Evolutionary conservation across 1,284 basidiomycete species (phyloP).

Genomic region (Ceratorhiza oryzae-sativae): DNA sequence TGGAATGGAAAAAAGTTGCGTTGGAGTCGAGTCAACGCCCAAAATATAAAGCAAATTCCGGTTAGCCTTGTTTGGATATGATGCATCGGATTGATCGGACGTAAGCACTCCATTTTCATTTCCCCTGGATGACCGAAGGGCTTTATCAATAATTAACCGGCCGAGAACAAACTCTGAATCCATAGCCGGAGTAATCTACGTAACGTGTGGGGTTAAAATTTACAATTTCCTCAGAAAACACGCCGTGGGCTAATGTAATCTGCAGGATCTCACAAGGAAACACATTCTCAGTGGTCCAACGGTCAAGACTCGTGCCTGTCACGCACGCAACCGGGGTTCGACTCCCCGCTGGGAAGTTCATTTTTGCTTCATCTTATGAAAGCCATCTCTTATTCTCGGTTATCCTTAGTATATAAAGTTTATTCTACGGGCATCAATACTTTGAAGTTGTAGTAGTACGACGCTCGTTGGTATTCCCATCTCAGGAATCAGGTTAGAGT

Average conservation of each 20-base stretch:
- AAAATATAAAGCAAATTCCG: conserved; percentile 39
- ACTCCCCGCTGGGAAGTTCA: conserved; percentile 24
- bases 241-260: too few relatives aligned
- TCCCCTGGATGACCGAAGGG: neutral
- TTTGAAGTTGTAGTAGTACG: too few relatives aligned
- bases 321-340: conserved; percentile 23
- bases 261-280: too few relatives aligned
- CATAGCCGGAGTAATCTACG: neutral
- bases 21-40: conserved; percentile 19
- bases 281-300: conserved; percentile 32
- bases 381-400: too few relatives aligned
- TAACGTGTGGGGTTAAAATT: neutral
- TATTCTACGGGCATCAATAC: too few relatives aligned
- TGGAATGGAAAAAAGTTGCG: conserved; percentile 34
- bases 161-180: neutral
- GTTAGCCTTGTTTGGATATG: conserved; percentile 23
- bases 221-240: too few relatives aligned
- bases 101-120: conserved; percentile 4
- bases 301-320: conserved; percentile 16
- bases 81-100: conserved; percentile 38
- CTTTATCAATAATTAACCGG: neutral
- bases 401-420: too few relatives aligned
- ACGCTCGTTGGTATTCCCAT: too few relatives aligned
- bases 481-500: too few relatives aligned
- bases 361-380: neutral